Percentiles rank a stretch among this genome's conserved stretches.
Conservation (phyloP, 345 rosid genomes). For the Eucalyptus marginata region DNA sequence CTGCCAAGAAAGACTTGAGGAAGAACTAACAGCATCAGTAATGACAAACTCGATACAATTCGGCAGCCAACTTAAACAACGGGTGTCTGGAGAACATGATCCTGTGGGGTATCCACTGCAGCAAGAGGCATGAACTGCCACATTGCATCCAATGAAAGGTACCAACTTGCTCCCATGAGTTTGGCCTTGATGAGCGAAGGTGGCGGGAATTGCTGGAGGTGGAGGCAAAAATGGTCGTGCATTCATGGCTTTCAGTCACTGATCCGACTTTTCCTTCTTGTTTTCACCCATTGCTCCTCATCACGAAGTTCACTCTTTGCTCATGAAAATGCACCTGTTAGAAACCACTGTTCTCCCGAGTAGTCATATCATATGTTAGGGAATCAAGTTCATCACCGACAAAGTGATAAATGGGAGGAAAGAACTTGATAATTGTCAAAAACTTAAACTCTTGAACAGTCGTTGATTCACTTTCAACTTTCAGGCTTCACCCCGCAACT, state of each 20-base stretch:
- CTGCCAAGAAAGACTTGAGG: background rate
- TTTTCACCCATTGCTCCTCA: slow-evolving; percentile 58
- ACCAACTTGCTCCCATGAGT: slow-evolving; percentile 84
- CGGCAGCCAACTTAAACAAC: slow-evolving; percentile 39
- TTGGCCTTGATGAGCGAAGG: slow-evolving; percentile 73
- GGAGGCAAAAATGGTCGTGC: slow-evolving; percentile 59
- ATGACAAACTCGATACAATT: background rate
- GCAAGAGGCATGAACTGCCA: slow-evolving; percentile 99
- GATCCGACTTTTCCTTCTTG: slow-evolving; percentile 63
- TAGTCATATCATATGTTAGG: background rate
- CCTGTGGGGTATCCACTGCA: slow-evolving; percentile 88
- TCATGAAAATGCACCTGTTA: background rate
- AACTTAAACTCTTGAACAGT: slow-evolving; percentile 34
- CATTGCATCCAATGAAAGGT: slow-evolving; percentile 80
- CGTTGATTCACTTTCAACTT: slow-evolving; percentile 81
- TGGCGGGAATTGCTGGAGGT: slow-evolving; percentile 49
- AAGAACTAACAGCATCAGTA: background rate
- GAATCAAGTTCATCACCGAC: background rate
- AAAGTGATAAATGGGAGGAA: background rate
- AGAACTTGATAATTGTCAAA: background rate
- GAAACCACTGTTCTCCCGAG: background rate
- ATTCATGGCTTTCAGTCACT: slow-evolving; percentile 50
- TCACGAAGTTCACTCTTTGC: slow-evolving; percentile 74
- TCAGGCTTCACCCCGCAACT: slow-evolving; percentile 62
- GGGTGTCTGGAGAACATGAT: slow-evolving; percentile 82